These are phyloP conservation scores for Colletotrichum trifolii DNA, from an alignment of 2,329 filamentous ascomycete species.

Conservation along the genomic window DNA sequence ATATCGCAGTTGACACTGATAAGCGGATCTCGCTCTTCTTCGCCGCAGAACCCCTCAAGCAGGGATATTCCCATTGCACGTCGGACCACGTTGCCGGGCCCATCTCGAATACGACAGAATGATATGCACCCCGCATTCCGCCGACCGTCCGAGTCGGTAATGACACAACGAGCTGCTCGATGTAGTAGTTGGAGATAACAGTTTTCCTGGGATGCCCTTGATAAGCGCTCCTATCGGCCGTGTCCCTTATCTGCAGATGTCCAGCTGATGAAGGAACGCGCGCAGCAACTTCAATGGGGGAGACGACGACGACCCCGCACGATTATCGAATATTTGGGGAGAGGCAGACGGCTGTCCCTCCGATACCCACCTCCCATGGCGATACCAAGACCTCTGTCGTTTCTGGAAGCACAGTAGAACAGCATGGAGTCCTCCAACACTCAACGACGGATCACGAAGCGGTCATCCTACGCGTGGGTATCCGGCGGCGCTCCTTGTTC, in stretches of 20 bases:
- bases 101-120: neutral
- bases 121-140: constrained; percentile 27
- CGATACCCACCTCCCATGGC: constrained; percentile 8
- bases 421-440: constrained; percentile 28
- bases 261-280: neutral
- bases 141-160: constrained; percentile 2
- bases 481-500: too few relatives aligned
- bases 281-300: neutral
- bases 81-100: too few relatives aligned
- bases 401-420: neutral
- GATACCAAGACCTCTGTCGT: constrained; percentile 1
- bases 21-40: too few relatives aligned
- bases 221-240: constrained; percentile 29
- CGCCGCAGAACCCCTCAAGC: too few relatives aligned
- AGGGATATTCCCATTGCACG: too few relatives aligned
- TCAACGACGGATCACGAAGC: constrained; percentile 28
- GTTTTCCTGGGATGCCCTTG: constrained; percentile 7
- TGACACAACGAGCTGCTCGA: constrained; percentile 15
- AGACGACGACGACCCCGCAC: constrained; percentile 23
- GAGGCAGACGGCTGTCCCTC: neutral
- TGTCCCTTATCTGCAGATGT: constrained; percentile 20
- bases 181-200: constrained; percentile 19
- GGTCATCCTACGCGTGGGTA: constrained; percentile 25
- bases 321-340: constrained; percentile 2
- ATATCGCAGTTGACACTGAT: too few relatives aligned